phyloP scores from a whole-genome alignment of 768 basidiomycete species.

The Trichaptum fuscoviolaceum region DNA sequence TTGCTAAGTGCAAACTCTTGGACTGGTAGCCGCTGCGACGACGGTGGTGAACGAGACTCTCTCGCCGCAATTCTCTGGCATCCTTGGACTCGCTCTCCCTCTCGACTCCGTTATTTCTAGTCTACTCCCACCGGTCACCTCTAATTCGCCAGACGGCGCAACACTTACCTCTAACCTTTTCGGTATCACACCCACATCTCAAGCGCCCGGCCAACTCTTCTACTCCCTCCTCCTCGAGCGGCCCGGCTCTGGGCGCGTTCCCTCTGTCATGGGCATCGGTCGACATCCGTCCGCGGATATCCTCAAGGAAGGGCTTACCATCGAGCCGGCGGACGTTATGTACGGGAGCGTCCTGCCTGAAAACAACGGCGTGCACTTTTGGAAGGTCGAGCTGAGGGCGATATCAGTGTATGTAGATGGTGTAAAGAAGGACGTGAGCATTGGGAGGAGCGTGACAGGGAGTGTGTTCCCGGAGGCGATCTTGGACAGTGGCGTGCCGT shows the following conservation, averaged over 20 bases:
- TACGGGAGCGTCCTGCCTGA: conserved; percentile 45
- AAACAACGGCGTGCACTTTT: conserved; percentile 42
- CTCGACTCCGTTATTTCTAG: conserved; percentile 61
- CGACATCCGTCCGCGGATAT: conserved; percentile 42
- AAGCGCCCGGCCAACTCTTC: conserved; percentile 57
- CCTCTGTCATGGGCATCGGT: conserved; percentile 65
- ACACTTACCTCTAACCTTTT: conserved; percentile 67
- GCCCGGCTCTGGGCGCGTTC: conserved; percentile 53
- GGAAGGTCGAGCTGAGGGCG: conserved; percentile 54
- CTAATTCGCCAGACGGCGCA: conserved; percentile 58
- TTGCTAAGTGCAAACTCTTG: conserved; percentile 2
- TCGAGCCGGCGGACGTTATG: conserved; percentile 44
- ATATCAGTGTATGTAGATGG: conserved; percentile 60
- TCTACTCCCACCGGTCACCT: conserved; percentile 41
- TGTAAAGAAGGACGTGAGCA: conserved; percentile 28
- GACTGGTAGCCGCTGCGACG: conserved; percentile 49
- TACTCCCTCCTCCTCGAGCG: conserved; percentile 63
- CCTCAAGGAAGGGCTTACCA: conserved; percentile 28
- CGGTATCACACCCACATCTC: conserved; percentile 48
- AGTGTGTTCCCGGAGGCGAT: conserved; percentile 52
- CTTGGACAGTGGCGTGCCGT: conserved; percentile 67
- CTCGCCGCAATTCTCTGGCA: conserved; percentile 50
- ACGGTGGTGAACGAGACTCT: conserved; percentile 54
- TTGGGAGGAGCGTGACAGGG: conserved; percentile 38
- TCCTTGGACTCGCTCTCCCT: conserved; percentile 74